Conservation (phyloP, 768 basidiomycete species). For the Crepidotus variabilis region DNA sequence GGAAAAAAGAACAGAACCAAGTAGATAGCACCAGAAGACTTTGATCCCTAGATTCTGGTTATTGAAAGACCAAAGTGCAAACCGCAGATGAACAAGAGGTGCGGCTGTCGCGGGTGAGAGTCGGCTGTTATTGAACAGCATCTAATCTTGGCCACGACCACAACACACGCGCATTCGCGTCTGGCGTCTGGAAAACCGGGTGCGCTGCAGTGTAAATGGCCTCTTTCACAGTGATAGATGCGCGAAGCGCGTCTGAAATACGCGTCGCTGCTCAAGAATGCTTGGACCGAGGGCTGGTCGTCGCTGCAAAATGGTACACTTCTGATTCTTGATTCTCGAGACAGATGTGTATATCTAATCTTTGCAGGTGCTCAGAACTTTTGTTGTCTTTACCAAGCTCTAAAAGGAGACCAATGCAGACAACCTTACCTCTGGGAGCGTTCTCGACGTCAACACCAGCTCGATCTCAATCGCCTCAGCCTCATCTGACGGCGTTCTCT, state of each 20-base stretch:
- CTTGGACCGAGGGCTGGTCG: constrained; percentile 62
- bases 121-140: not conserved
- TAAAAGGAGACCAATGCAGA: constrained; percentile 34
- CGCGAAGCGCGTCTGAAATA: constrained; percentile 51
- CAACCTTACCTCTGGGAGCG: constrained; percentile 21
- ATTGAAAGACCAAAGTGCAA: too few species aligned
- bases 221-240: constrained; percentile 32
- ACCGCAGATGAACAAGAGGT: too few species aligned
- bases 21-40: too few species aligned
- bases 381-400: constrained; percentile 53
- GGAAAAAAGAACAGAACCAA: too few species aligned
- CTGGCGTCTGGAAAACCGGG: not conserved
- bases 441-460: constrained; percentile 64
- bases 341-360: constrained; percentile 12
- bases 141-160: not conserved
- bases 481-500: constrained; percentile 29
- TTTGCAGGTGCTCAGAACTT: constrained; percentile 71
- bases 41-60: too few species aligned
- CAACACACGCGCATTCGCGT: not conserved
- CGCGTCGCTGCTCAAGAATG: constrained; percentile 68
- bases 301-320: constrained; percentile 75
- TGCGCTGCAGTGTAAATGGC: constrained; percentile 13
- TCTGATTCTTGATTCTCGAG: constrained; percentile 2
- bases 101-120: not conserved
- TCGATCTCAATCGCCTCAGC: constrained; percentile 38